Evolutionary conservation across 257 asterid species (phyloP).

Genomic region (Avicennia marina): DNA sequence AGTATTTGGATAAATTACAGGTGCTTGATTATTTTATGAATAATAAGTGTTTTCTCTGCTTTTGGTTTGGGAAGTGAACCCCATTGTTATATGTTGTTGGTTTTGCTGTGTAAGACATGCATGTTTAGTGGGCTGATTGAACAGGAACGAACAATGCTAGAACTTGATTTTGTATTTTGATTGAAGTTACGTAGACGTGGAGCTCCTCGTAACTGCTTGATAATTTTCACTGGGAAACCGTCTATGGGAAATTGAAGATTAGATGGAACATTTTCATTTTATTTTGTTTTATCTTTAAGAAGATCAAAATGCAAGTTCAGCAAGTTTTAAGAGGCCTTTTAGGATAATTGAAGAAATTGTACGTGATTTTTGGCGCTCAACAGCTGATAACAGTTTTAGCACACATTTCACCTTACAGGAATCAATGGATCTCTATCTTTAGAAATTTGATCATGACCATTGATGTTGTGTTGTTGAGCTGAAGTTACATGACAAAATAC

Average conservation of each 20-base stretch:
- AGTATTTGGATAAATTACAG: constrained; percentile 94
- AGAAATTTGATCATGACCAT: neutral
- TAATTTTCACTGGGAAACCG: neutral
- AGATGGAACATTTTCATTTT: too few species aligned
- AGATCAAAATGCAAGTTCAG: too few species aligned
- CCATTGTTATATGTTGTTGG: neutral
- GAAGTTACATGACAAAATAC: too few species aligned
- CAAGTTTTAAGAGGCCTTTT: too few species aligned
- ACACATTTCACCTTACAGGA: too few species aligned
- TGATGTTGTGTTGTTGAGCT: neutral
- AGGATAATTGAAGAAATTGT: too few species aligned
- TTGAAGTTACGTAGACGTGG: neutral
- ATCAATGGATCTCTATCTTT: too few species aligned
- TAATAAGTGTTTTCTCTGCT: neutral
- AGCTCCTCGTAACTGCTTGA: constrained; percentile 2
- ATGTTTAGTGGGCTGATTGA: neutral
- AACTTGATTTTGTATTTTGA: neutral
- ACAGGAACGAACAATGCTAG: constrained; percentile 5
- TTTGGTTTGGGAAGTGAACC: neutral
- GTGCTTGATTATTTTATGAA: constrained; percentile 26
- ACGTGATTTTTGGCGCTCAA: too few species aligned
- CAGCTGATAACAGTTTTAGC: too few species aligned
- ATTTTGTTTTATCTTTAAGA: too few species aligned
- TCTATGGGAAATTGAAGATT: neutral
- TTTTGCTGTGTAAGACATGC: constrained; percentile 2